Evolutionary conservation across 192 early-diverging fungal species (phyloP).

Genomic region (Cetraspora pellucida): DNA sequence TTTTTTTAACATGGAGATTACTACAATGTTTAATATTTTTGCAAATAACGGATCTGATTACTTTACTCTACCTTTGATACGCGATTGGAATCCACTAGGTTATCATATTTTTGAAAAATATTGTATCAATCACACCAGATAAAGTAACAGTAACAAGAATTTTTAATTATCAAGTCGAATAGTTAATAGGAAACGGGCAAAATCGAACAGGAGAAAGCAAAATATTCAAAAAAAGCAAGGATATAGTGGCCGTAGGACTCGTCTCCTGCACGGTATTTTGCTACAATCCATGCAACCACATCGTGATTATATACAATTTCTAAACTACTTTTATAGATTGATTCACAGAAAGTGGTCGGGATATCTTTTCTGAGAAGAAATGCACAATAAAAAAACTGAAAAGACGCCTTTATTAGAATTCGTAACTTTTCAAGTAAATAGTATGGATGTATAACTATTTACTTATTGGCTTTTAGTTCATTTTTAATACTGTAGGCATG

Average conservation of each 20-base stretch:
- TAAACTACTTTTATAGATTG: too few species aligned
- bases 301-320: too few species aligned
- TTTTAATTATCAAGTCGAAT: conserved; percentile 32
- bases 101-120: conserved; percentile 31
- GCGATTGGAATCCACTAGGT: conserved; percentile 31
- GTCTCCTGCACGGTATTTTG: too few species aligned
- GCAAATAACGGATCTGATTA: conserved; percentile 32
- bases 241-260: conserved; percentile 19
- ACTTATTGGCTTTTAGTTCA: too few species aligned
- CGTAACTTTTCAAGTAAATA: too few species aligned
- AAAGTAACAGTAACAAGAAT: conserved; percentile 29
- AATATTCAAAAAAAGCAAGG: conserved; percentile 26
- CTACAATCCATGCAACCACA: too few species aligned
- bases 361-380: too few species aligned
- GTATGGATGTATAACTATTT: too few species aligned
- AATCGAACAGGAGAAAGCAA: conserved; percentile 24
- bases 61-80: conserved; percentile 21
- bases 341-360: too few species aligned
- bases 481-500: too few species aligned
- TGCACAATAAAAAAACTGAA: too few species aligned
- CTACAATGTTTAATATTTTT: background rate
- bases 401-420: too few species aligned
- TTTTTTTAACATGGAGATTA: background rate
- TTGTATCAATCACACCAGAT: conserved; percentile 9
- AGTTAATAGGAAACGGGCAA: conserved; percentile 25